phyloP scores from a whole-genome alignment of 2,329 filamentous ascomycete species.

The Colletotrichum melonis region DNA sequence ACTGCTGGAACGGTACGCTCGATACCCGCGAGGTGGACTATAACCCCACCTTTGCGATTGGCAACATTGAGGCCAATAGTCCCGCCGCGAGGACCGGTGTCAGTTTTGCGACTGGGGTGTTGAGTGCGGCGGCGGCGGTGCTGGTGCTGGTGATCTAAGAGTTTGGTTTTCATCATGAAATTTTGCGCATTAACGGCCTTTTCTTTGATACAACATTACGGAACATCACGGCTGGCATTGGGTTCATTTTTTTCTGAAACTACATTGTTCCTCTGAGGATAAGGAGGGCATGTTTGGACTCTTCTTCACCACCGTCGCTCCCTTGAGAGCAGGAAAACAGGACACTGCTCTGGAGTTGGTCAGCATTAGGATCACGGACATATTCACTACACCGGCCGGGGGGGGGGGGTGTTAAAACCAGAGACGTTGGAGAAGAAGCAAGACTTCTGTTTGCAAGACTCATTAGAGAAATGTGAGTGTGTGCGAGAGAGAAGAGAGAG shows the following conservation, averaged over 20 bases:
- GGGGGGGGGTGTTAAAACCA: not conserved
- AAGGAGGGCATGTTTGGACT: no score
- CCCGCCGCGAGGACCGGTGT: slow-evolving; percentile 15
- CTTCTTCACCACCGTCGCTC: not conserved
- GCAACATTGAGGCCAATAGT: slow-evolving; percentile 32
- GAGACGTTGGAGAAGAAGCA: not conserved
- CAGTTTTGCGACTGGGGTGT: slow-evolving; percentile 13
- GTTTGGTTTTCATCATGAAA: not conserved
- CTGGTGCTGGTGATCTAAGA: slow-evolving; percentile 9
- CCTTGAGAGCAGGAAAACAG: not conserved
- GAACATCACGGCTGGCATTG: no score
- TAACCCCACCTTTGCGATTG: slow-evolving; percentile 45
- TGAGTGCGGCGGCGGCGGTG: not conserved
- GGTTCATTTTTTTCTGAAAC: no score
- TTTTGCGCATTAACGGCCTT: slow-evolving; percentile 2
- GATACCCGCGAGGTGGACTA: slow-evolving; percentile 41
- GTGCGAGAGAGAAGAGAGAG: not conserved
- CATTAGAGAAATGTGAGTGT: not conserved
- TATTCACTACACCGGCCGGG: not conserved
- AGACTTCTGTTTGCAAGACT: not conserved
- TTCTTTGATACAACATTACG: no score
- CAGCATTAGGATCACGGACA: not conserved
- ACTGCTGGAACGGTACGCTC: slow-evolving; percentile 92
- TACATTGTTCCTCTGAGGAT: no score
- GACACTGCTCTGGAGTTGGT: not conserved